phyloP scores from a whole-genome alignment of 2,329 filamentous ascomycete genomes.

The Orbilia brochopaga region DNA sequence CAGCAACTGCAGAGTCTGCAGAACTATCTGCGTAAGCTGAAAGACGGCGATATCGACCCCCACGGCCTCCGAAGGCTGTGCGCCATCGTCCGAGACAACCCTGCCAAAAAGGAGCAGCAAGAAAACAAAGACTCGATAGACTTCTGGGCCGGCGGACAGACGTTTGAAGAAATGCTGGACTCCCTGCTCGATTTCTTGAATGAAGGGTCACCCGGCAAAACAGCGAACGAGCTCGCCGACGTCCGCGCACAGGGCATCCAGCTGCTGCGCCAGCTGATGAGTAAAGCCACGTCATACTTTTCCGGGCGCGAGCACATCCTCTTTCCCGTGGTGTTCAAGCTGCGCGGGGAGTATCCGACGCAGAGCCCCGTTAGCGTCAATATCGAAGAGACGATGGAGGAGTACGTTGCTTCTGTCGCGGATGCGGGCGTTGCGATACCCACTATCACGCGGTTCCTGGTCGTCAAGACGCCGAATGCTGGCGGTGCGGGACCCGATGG shows the following conservation, averaged over 20 bases:
- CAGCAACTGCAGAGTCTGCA: constrained; percentile 43
- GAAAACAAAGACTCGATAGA: constrained; percentile 54
- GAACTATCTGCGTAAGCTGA: constrained; percentile 51
- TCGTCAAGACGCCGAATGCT: constrained; percentile 37
- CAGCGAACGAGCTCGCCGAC: constrained; percentile 52
- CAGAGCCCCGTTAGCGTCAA: constrained; percentile 53
- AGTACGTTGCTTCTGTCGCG: constrained; percentile 52
- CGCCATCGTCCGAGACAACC: constrained; percentile 55
- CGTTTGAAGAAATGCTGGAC: constrained; percentile 54
- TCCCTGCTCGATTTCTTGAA: constrained; percentile 54
- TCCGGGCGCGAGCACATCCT: constrained; percentile 53
- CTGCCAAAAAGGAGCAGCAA: constrained; percentile 52
- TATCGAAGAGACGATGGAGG: constrained; percentile 54
- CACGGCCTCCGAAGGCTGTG: constrained; percentile 55
- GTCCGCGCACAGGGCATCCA: constrained; percentile 55
- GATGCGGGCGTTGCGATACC: constrained; percentile 53
- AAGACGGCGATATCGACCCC: constrained; percentile 55
- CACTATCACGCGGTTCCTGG: constrained; percentile 50
- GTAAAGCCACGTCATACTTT: constrained; percentile 58
- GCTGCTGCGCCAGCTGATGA: constrained; percentile 63
- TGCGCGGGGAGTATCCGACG: constrained; percentile 54
- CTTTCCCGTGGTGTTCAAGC: constrained; percentile 53
- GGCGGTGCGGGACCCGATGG: constrained; percentile 20
- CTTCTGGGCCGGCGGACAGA: constrained; percentile 55
- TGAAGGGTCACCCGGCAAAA: constrained; percentile 45